Evolutionary conservation across 495 filamentous ascomycete genomes (phyloP).

Genomic region (Collariella sp.): DNA sequence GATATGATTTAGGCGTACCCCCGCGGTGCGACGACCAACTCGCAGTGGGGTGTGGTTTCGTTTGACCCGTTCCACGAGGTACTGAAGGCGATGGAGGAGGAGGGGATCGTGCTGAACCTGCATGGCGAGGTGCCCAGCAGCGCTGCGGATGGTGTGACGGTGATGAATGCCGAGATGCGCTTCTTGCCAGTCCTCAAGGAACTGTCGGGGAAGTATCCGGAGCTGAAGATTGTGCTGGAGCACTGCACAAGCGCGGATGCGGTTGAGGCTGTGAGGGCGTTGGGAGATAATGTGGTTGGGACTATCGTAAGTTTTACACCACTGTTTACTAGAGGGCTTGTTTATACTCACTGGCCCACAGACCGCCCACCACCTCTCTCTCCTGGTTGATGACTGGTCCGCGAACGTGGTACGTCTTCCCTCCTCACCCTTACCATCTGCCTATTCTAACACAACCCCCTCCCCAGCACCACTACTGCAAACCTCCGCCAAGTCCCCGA

Average conservation of each 20-base stretch:
- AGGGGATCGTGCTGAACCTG: conserved; percentile 49
- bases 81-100: conserved; percentile 63
- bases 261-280: conserved; percentile 63
- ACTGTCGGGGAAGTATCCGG: conserved; percentile 68
- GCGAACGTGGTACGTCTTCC: conserved; percentile 42
- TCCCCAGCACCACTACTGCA: conserved; percentile 70
- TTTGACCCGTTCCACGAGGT: conserved; percentile 60
- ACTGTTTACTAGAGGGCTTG: background rate
- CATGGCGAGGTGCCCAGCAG: conserved; percentile 49
- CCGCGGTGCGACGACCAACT: conserved; percentile 73
- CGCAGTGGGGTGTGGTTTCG: conserved; percentile 67
- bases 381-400: conserved; percentile 68
- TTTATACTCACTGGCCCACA: background rate
- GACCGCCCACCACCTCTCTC: conserved; percentile 68
- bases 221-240: conserved; percentile 68
- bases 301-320: conserved; percentile 40
- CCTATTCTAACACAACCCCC: background rate
- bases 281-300: conserved; percentile 64
- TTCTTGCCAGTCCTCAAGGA: conserved; percentile 70
- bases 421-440: background rate
- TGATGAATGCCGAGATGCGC: conserved; percentile 68
- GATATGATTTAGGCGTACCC: conserved; percentile 13
- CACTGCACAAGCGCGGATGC: conserved; percentile 84
- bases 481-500: conserved; percentile 66
- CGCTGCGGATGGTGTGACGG: conserved; percentile 60